Conservation (phyloP, 352 stramenopile genomes). For the Albugo candida region DNA sequence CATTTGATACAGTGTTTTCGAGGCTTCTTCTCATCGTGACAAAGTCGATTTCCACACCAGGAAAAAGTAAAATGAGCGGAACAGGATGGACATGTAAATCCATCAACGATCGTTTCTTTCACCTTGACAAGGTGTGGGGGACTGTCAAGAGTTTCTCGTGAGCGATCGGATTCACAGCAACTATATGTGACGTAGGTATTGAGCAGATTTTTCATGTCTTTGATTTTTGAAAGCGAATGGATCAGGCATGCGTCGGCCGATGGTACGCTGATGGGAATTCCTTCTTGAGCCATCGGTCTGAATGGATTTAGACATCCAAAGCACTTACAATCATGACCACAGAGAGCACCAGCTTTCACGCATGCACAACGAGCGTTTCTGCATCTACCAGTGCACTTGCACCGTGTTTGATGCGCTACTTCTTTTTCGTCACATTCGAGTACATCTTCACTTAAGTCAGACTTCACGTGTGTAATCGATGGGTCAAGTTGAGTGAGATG, state of each 20-base stretch:
- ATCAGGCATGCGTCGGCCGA: slow-evolving; percentile 55
- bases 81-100: slow-evolving; percentile 38
- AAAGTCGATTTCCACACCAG: slow-evolving; percentile 61
- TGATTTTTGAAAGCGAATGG: slow-evolving; percentile 67
- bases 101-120: slow-evolving; percentile 37
- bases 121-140: slow-evolving; percentile 20
- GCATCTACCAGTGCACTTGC: slow-evolving; percentile 71
- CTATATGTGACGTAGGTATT: slow-evolving; percentile 47
- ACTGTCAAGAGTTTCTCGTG: no score
- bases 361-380: slow-evolving; percentile 63
- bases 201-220: slow-evolving; percentile 65
- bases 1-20: slow-evolving; percentile 65
- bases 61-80: slow-evolving; percentile 49
- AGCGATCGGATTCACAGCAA: slow-evolving; percentile 25
- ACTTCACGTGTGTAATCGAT: neutral
- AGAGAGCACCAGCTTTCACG: slow-evolving; percentile 65
- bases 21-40: slow-evolving; percentile 53
- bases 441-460: neutral
- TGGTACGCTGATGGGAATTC: slow-evolving; percentile 51
- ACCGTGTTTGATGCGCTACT: slow-evolving; percentile 56
- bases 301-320: slow-evolving; percentile 63
- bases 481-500: no score
- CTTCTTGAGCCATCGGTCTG: slow-evolving; percentile 39
- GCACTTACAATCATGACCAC: slow-evolving; percentile 57
- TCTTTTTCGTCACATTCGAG: slow-evolving; percentile 9